These are phyloP conservation scores for Amanita muscaria DNA, from an alignment of 768 basidiomycete genomes.

Conservation along the genomic window DNA sequence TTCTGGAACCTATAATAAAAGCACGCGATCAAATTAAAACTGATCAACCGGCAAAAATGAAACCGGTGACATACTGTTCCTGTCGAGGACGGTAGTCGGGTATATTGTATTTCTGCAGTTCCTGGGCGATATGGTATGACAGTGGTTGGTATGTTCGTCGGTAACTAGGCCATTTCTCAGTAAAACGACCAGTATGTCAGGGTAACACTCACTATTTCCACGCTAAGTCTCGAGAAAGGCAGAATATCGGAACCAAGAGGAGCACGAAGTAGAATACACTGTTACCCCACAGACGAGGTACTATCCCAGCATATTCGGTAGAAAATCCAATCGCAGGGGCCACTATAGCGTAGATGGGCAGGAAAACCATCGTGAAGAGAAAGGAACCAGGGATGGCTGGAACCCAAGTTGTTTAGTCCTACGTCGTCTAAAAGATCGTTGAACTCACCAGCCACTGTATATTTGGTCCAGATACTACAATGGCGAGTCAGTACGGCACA, in stretches of 20 bases:
- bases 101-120: constrained; percentile 98
- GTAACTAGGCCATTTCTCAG: constrained; percentile 45
- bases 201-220: constrained; percentile 87
- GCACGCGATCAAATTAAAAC: background rate
- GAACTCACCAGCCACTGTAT: constrained; percentile 78
- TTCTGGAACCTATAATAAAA: constrained; percentile 73
- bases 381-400: constrained; percentile 96
- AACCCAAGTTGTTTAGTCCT: constrained; percentile 10
- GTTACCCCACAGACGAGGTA: constrained; percentile 84
- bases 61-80: constrained; percentile 65
- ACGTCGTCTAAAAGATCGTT: constrained; percentile 3
- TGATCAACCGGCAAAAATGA: constrained; percentile 1
- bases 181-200: constrained; percentile 7
- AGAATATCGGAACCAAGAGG: constrained; percentile 74
- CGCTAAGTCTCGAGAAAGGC: constrained; percentile 78
- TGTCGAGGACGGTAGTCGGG: constrained; percentile 95
- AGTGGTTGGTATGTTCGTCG: constrained; percentile 82
- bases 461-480: constrained; percentile 95
- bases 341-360: constrained; percentile 83
- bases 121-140: constrained; percentile 98
- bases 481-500: background rate
- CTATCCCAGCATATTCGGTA: constrained; percentile 81
- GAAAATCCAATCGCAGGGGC: constrained; percentile 87
- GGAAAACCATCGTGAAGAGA: constrained; percentile 89
- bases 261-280: constrained; percentile 86